Evolutionary conservation across 208 protist genomes (phyloP).

Genomic region (Wallacemonas collosoma): DNA sequence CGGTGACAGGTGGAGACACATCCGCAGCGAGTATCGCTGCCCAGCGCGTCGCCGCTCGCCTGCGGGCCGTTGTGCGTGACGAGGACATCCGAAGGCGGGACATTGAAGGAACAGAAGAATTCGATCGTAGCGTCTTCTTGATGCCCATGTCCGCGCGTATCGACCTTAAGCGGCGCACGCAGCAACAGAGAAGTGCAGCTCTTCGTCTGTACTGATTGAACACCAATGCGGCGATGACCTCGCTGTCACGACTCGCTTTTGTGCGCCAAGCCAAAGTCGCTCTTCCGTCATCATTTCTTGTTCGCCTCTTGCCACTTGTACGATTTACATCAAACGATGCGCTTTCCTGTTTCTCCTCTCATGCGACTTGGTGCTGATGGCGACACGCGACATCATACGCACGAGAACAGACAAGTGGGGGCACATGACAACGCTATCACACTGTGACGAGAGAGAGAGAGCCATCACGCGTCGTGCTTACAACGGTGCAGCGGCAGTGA

Average conservation of each 20-base stretch:
- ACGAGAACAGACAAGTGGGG: too few species aligned
- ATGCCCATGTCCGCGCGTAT: slow-evolving; percentile 58
- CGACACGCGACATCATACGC: too few species aligned
- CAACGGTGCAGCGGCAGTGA: too few species aligned
- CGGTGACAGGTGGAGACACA: too few species aligned
- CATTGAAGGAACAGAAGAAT: slow-evolving; percentile 69
- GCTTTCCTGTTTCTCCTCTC: too few species aligned
- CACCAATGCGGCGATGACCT: too few species aligned
- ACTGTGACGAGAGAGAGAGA: too few species aligned
- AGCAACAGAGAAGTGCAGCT: slow-evolving; percentile 24
- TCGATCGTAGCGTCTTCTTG: slow-evolving; percentile 56
- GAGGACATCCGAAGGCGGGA: slow-evolving; percentile 71
- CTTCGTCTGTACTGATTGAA: slow-evolving; percentile 45
- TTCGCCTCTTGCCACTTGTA: slow-evolving; percentile 9
- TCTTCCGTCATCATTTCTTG: slow-evolving; percentile 17
- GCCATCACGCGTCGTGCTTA: too few species aligned
- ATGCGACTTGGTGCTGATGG: too few species aligned
- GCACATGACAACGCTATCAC: too few species aligned
- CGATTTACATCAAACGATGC: background rate
- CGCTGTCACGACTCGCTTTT: too few species aligned
- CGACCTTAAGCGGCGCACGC: slow-evolving; percentile 30
- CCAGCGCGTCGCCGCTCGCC: slow-evolving; percentile 37
- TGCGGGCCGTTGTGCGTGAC: slow-evolving; percentile 51
- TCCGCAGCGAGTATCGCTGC: background rate
- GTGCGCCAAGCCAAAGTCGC: background rate